phyloP scores from a whole-genome alignment of 352 stramenopile genomes.

The Peronosclerospora sorghi region DNA sequence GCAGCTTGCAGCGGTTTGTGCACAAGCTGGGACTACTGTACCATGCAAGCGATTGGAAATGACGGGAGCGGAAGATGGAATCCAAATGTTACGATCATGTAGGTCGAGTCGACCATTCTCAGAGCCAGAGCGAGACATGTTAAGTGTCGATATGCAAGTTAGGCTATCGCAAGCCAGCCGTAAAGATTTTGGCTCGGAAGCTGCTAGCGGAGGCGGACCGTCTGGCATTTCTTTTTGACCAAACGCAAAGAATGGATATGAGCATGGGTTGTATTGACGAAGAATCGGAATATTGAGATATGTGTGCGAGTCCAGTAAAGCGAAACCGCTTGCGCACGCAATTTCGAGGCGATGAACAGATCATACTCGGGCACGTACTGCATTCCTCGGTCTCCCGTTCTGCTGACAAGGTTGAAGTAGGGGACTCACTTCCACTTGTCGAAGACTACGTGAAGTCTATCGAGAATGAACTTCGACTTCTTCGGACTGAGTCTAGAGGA shows the following conservation, averaged over 20 bases:
- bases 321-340: constrained; percentile 15
- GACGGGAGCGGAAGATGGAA: constrained; percentile 33
- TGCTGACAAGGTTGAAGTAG: neutral
- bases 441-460: constrained; percentile 10
- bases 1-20: constrained; percentile 30
- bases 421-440: constrained; percentile 4
- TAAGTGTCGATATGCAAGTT: constrained; percentile 19
- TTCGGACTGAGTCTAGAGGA: constrained; percentile 1
- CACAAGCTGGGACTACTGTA: constrained; percentile 15
- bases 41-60: constrained; percentile 26
- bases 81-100: constrained; percentile 32
- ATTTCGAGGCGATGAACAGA: constrained; percentile 14
- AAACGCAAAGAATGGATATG: neutral
- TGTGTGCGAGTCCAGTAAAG: constrained; percentile 5
- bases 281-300: constrained; percentile 9
- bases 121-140: constrained; percentile 7
- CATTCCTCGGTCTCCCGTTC: no score
- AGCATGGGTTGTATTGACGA: constrained; percentile 4
- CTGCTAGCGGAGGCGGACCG: constrained; percentile 19
- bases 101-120: constrained; percentile 25
- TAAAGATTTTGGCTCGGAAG: constrained; percentile 24
- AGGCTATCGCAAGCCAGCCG: constrained; percentile 27
- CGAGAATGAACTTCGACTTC: constrained; percentile 5
- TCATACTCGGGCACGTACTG: constrained; percentile 2
- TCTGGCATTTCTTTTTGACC: constrained; percentile 23